Evolutionary conservation across 495 filamentous ascomycete species (phyloP).

Genomic region (Amphirosellinia nigrospora): DNA sequence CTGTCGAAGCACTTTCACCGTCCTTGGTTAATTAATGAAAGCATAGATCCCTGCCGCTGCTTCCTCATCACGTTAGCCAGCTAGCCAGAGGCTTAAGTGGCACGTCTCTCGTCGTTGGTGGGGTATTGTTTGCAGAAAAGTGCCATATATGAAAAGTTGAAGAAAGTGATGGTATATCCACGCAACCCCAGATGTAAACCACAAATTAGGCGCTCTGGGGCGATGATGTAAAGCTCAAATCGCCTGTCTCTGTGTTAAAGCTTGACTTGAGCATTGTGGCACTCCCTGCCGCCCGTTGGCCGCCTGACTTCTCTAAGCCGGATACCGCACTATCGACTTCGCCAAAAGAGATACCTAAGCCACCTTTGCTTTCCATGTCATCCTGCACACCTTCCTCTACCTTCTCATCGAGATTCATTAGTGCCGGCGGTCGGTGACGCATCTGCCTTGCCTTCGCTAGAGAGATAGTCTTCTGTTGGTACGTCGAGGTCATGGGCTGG

Average conservation of each 20-base stretch:
- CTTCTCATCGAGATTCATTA: slow-evolving; percentile 74
- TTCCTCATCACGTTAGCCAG: not conserved
- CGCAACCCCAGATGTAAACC: not conserved
- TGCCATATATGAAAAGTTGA: slow-evolving; percentile 5
- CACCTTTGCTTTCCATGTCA: slow-evolving; percentile 41
- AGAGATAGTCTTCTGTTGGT: slow-evolving; percentile 91
- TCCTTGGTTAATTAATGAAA: not conserved
- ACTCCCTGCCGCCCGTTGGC: slow-evolving; percentile 45
- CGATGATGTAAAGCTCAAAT: slow-evolving; percentile 16
- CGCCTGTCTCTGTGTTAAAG: slow-evolving; percentile 40
- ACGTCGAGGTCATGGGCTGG: slow-evolving; percentile 80
- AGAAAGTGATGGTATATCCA: slow-evolving; percentile 8
- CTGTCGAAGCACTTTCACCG: not conserved
- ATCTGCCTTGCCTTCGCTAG: slow-evolving; percentile 81
- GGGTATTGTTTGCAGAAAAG: not conserved
- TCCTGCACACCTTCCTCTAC: slow-evolving; percentile 42
- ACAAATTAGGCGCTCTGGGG: slow-evolving; percentile 18
- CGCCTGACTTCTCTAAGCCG: slow-evolving; percentile 53
- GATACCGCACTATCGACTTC: slow-evolving; percentile 58
- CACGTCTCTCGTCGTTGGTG: not conserved
- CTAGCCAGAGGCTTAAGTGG: not conserved
- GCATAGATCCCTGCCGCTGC: not conserved
- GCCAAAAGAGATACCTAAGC: slow-evolving; percentile 56
- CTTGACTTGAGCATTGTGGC: slow-evolving; percentile 39
- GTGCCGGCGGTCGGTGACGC: slow-evolving; percentile 84